These are phyloP conservation scores for Thoreauomyces humboldtii DNA, from an alignment of 192 early-diverging fungal species.

Conservation along the genomic window DNA sequence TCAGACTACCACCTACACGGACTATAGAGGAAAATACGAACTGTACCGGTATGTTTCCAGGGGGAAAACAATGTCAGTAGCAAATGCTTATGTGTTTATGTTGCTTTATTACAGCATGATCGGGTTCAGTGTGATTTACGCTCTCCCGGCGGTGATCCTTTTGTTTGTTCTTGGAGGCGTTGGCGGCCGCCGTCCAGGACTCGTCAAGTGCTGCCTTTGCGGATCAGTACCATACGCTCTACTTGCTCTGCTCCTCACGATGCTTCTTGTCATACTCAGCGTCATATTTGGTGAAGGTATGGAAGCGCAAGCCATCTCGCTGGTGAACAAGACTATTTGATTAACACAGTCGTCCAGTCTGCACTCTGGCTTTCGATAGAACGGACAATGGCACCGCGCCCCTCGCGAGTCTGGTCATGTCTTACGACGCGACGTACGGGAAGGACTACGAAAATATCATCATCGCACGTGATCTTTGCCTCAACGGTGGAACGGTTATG, in stretches of 20 bases:
- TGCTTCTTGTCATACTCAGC: constrained; percentile 4
- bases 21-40: background rate
- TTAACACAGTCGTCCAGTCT: constrained; percentile 1
- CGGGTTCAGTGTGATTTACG: constrained; percentile 3
- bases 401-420: background rate
- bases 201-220: constrained; percentile 16
- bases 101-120: background rate
- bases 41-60: constrained; percentile 9
- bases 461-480: background rate
- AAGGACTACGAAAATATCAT: background rate
- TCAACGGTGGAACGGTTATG: background rate
- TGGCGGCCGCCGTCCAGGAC: background rate
- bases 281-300: constrained; percentile 10
- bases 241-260: constrained; percentile 3
- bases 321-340: background rate
- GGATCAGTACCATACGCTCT: constrained; percentile 22
- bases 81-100: background rate
- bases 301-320: background rate
- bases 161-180: constrained; percentile 14
- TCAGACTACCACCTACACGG: background rate
- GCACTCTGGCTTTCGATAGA: constrained; percentile 10
- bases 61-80: background rate
- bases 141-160: constrained; percentile 15
- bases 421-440: background rate
- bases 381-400: background rate